Percentiles rank a stretch among this genome's conserved stretches.
These are phyloP conservation scores for Oryza officinalis DNA, from an alignment of 176 grass and related monocot species.

Conservation along the genomic window DNA sequence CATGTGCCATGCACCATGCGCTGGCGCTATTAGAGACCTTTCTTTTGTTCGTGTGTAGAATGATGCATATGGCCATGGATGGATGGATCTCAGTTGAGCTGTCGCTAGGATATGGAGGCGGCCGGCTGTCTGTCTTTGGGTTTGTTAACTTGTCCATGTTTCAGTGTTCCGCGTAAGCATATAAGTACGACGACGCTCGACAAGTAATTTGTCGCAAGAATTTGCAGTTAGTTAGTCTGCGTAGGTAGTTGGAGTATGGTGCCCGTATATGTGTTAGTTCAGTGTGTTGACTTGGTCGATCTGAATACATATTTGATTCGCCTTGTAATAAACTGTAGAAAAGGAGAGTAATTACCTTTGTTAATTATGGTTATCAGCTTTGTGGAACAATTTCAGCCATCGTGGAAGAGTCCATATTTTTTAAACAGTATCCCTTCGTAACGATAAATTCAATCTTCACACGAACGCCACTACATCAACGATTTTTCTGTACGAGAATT, in stretches of 20 bases:
- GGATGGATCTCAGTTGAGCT: conserved; percentile 45
- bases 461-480: no score
- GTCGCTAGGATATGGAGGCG: conserved; percentile 45
- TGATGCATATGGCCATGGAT: neutral
- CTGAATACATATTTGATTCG: no score
- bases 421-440: no score
- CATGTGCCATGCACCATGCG: neutral
- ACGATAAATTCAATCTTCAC: no score
- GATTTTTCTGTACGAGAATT: no score
- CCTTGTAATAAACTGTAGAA: no score
- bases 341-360: no score
- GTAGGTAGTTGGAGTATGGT: neutral
- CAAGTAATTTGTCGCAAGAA: neutral
- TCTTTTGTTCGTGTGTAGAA: neutral
- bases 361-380: no score
- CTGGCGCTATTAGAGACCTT: neutral
- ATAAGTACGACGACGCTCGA: neutral
- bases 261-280: no score
- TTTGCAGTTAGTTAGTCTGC: neutral
- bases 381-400: no score
- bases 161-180: neutral
- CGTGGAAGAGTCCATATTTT: no score
- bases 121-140: conserved; percentile 30
- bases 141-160: neutral
- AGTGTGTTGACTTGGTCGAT: no score